Base-by-base conservation (phyloP, 2,329 filamentous ascomycete species). In the Aspergillus melleus region DNA sequence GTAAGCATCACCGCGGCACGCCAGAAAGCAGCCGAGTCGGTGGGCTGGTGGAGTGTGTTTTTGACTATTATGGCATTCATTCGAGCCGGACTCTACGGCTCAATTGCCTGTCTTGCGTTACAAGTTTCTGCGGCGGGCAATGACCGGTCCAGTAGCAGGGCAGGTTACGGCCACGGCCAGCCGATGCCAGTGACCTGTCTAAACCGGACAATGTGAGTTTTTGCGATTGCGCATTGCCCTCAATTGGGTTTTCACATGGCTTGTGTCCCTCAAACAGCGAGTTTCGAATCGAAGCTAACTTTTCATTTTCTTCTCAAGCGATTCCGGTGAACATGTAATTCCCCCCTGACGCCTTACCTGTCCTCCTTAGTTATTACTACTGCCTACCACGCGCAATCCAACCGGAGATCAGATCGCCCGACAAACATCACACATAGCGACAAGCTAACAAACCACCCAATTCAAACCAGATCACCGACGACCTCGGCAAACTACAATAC, bases 401-500 rank as follows among this genome's bases (percentile, higher is more conserved):
- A 5, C 20, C 46, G 14, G 20, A 49, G 3, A 49, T 24, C 20
- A 14, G 1, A 10, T 11, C 44, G 2, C 14, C 20, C 11, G 12
- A 36, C 8, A 49, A 42, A 58, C n/a, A 24, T 66, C 61, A 49
- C 64, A 36, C 8, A 58, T 29, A 54, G n/a, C 16, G 30, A 3
- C 22, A 30, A 62, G 55, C 30, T 22, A 36, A 44, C 19, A 11
- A 16, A 2, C n/a, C 3, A 20, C 6, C 12, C 61, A 29, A 29
- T 29, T 2, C 11, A 11, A 16, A 2, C n/a, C 9, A 80, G 81
- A 88, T 97, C 71, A 89, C 91, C 72, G 88, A 96, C 74, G 83
- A 84, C 39, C 83, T 88, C 64, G 89, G 95, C 71, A 89, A 96
- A 75, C 86, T 97, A 58, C 85, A 96, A 83, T 98, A 95, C 83